Percentiles rank a stretch among this genome's conserved stretches.
These are phyloP conservation scores for Sporisorium exsertum DNA, from an alignment of 1,284 basidiomycete species.

Conservation along the genomic window DNA sequence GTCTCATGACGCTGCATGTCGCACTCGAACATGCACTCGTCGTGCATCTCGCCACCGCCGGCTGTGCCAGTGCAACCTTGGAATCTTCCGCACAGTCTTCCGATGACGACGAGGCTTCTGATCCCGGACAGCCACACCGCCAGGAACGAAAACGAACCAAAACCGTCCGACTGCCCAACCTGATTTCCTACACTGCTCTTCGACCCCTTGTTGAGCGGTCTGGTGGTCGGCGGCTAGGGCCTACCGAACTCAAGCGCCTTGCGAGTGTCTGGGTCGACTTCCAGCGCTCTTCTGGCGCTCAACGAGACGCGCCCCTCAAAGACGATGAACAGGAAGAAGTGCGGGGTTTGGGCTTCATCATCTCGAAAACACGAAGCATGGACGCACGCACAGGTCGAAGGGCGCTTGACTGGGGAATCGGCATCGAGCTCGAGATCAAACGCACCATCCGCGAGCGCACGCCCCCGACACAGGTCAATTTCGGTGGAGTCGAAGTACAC, in stretches of 20 bases:
- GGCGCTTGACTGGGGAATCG: conserved; percentile 56
- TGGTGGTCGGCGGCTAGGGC: conserved; percentile 49
- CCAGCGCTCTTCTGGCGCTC: conserved; percentile 6
- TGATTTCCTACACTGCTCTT: conserved; percentile 58
- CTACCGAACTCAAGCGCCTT: conserved; percentile 51
- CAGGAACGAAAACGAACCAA: conserved; percentile 7
- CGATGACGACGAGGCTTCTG: conserved; percentile 9
- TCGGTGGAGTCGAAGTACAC: conserved; percentile 36
- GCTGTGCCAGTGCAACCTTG: conserved; percentile 46
- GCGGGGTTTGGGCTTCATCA: conserved; percentile 56
- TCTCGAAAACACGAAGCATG: conserved; percentile 46
- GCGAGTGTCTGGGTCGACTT: conserved; percentile 59
- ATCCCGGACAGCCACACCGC: conserved; percentile 3
- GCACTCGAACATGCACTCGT: conserved; percentile 64
- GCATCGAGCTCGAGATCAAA: conserved; percentile 56
- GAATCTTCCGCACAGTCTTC: conserved; percentile 24
- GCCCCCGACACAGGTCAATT: conserved; percentile 44
- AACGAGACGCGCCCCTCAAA: not conserved
- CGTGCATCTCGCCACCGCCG: conserved; percentile 63
- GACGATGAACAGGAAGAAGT: conserved; percentile 25
- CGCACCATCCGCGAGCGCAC: conserved; percentile 24
- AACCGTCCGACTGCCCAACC: conserved; percentile 56
- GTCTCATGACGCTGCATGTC: conserved; percentile 51
- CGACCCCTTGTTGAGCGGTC: conserved; percentile 62
- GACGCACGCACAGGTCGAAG: conserved; percentile 48